These are phyloP conservation scores for Fraxinus sp. DNA, from an alignment of 305 asterid genomes.

Conservation along the genomic window DNA sequence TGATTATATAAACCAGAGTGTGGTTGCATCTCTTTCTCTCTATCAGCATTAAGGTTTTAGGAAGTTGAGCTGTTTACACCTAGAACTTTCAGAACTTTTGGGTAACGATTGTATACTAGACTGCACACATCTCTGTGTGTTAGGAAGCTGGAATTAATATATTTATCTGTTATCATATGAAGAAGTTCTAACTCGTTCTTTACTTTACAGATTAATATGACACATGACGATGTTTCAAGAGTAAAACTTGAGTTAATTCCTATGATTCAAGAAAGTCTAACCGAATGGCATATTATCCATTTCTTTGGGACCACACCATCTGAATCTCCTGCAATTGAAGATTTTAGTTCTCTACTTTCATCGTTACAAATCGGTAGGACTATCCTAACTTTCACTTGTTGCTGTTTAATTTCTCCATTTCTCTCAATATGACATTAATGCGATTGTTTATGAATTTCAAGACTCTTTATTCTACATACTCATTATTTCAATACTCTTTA, in stretches of 20 bases:
- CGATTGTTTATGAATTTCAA: constrained; percentile 7
- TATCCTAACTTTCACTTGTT: constrained; percentile 18
- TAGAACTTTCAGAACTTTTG: neutral
- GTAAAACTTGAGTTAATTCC: constrained; percentile 78
- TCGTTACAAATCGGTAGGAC: constrained; percentile 82
- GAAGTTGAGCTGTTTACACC: constrained; percentile 16
- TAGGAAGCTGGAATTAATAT: neutral
- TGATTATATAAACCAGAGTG: constrained; percentile 17
- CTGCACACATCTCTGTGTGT: neutral
- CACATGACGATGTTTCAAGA: constrained; percentile 68
- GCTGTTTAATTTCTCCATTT: constrained; percentile 6
- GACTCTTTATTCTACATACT: neutral
- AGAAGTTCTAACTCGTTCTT: constrained; percentile 2
- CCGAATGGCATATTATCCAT: constrained; percentile 89
- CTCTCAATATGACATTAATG: constrained; percentile 14
- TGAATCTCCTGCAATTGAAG: constrained; percentile 79
- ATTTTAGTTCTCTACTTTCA: constrained; percentile 85
- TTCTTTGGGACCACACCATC: constrained; percentile 82
- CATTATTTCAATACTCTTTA: neutral
- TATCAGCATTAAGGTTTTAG: neutral
- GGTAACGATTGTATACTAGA: neutral
- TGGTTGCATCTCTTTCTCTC: constrained; percentile 11
- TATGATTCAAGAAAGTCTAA: constrained; percentile 74
- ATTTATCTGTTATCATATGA: neutral
- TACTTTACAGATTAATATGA: constrained; percentile 72